Conservation (phyloP, 345 rosid species). For the Salix udensis region DNA sequence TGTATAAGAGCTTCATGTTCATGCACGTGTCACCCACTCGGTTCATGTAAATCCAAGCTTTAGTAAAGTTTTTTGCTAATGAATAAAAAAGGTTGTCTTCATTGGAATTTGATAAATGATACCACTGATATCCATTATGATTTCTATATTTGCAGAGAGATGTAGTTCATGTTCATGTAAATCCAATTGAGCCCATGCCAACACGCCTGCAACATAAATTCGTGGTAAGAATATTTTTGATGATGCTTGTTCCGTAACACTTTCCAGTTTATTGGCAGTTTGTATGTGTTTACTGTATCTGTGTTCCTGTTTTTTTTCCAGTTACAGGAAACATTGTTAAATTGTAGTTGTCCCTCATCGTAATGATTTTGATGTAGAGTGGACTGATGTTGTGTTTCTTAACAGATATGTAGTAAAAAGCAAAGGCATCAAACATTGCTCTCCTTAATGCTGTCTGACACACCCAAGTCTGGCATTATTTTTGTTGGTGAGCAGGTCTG, state of each 20-base stretch:
- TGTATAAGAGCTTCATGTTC: no score
- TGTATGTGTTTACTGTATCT: not conserved
- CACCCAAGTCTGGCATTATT: constrained; percentile 64
- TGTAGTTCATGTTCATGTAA: constrained; percentile 71
- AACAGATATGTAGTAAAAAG: constrained; percentile 51
- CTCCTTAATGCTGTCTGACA: constrained; percentile 55
- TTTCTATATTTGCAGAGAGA: constrained; percentile 45
- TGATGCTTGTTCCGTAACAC: not conserved
- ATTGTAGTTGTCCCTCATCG: not conserved
- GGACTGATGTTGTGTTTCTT: constrained; percentile 13
- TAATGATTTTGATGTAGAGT: not conserved
- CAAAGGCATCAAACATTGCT: constrained; percentile 52
- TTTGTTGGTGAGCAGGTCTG: constrained; percentile 86
- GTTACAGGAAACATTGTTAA: not conserved
- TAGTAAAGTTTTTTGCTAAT: no score
- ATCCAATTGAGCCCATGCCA: constrained; percentile 71
- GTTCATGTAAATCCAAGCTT: no score
- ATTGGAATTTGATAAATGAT: constrained; percentile 6
- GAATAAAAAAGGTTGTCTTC: not conserved
- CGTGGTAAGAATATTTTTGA: constrained; percentile 43
- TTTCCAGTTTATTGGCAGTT: not conserved
- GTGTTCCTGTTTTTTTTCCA: not conserved
- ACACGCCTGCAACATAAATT: constrained; percentile 61
- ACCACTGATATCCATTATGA: constrained; percentile 7
- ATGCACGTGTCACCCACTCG: no score